Percentiles rank a stretch among this genome's conserved stretches.
These are phyloP conservation scores for Brassica nigra DNA, from an alignment of 345 rosid species.

Conservation along the genomic window DNA sequence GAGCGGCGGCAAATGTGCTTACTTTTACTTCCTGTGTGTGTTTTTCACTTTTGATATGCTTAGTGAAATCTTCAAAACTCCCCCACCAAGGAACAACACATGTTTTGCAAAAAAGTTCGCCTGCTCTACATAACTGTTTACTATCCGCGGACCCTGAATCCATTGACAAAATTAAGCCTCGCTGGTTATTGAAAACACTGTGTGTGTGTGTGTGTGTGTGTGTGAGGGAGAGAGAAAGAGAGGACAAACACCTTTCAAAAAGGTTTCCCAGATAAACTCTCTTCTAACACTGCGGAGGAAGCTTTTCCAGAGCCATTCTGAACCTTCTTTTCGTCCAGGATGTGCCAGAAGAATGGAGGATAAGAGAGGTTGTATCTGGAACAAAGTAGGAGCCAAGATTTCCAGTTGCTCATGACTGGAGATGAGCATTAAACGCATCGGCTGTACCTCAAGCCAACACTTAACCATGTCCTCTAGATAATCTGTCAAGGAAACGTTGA, in stretches of 20 bases:
- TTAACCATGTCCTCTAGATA: not conserved
- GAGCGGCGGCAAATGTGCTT: not conserved
- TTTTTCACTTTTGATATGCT: not conserved
- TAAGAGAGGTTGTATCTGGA: not conserved
- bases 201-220: not conserved
- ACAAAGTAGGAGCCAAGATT: not conserved
- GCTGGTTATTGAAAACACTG: not conserved
- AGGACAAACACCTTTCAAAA: not conserved
- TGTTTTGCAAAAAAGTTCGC: not conserved
- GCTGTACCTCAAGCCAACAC: not conserved
- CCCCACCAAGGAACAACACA: not conserved
- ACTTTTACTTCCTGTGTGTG: not conserved
- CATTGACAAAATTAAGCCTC: not conserved
- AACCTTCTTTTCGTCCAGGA: not conserved
- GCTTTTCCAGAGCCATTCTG: not conserved
- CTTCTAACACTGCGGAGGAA: not conserved
- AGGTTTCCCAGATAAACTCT: not conserved
- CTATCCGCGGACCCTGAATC: not conserved
- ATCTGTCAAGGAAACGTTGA: not conserved
- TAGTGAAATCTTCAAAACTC: not conserved
- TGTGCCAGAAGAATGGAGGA: not conserved
- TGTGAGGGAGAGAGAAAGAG: not conserved
- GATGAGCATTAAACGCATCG: not conserved
- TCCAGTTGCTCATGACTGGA: not conserved
- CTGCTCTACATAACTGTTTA: not conserved